Conservation (phyloP, 257 asterid genomes). For the Nicotiana obtusifolia region DNA sequence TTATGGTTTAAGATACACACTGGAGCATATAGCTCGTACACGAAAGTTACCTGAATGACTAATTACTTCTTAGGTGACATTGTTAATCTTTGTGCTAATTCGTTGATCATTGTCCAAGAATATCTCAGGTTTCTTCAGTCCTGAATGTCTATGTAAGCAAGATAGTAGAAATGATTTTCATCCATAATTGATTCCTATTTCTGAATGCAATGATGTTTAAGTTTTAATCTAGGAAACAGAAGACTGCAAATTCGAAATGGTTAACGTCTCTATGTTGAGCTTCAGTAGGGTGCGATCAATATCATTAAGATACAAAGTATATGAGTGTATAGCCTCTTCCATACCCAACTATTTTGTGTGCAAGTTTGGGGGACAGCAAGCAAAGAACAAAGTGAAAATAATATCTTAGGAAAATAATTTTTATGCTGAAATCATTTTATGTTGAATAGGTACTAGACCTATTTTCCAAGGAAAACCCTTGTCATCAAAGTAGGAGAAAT, state of each 20-base stretch:
- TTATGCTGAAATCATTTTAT: no score
- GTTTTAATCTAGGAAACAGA: background rate
- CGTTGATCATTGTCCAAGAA: no score
- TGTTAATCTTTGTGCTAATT: no score
- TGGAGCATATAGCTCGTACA: background rate
- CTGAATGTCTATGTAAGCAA: no score
- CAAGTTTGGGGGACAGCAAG: constrained; percentile 67
- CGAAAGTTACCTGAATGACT: background rate
- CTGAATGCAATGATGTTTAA: background rate
- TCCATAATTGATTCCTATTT: no score
- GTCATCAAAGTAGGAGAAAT: no score
- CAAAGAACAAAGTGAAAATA: constrained; percentile 56
- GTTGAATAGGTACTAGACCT: no score
- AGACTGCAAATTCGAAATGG: constrained; percentile 77
- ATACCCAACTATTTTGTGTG: constrained; percentile 93
- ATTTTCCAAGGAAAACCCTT: no score
- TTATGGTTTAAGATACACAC: background rate
- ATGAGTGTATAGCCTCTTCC: constrained; percentile 89
- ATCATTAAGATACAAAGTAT: constrained; percentile 69
- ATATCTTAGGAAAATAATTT: no score
- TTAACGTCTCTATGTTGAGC: constrained; percentile 97
- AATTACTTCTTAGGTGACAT: background rate
- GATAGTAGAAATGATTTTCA: no score
- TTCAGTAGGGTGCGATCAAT: constrained; percentile 77
- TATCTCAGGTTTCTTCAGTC: no score